A percentile compares a stretch with the other conserved stretches of the same genome.
phyloP scores from a whole-genome alignment of 805 yeast species.

The Kazachstania bromeliacearum region DNA sequence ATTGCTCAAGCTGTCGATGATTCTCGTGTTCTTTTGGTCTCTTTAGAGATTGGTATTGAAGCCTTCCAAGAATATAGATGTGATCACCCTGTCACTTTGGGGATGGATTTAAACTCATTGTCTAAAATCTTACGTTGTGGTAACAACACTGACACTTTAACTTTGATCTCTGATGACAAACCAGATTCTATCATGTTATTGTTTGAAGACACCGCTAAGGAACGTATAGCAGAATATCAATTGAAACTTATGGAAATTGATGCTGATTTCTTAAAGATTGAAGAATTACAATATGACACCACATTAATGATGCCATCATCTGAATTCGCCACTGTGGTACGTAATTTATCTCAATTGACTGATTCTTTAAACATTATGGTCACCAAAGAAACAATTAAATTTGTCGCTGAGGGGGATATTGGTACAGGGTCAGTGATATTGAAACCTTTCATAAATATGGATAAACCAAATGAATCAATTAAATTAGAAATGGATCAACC shows the following conservation, averaged over 20 bases:
- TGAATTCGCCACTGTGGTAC: constrained; percentile 81
- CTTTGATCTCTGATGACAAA: constrained; percentile 80
- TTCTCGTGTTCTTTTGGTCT: constrained; percentile 87
- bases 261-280: constrained; percentile 86
- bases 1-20: constrained; percentile 97
- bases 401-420: constrained; percentile 82
- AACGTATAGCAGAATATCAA: constrained; percentile 83
- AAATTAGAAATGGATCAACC: constrained; percentile 75
- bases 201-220: constrained; percentile 86
- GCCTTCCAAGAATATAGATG: constrained; percentile 91
- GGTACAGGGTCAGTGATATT: constrained; percentile 81
- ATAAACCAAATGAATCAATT: constrained; percentile 65
- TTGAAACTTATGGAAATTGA: constrained; percentile 94
- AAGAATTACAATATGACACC: constrained; percentile 86
- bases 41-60: constrained; percentile 76
- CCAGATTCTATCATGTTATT: constrained; percentile 73
- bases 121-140: constrained; percentile 87
- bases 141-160: constrained; percentile 77
- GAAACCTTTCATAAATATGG: constrained; percentile 76
- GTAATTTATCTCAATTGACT: constrained; percentile 78
- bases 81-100: constrained; percentile 86
- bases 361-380: constrained; percentile 81
- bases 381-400: constrained; percentile 86
- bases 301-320: constrained; percentile 77
- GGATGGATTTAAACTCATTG: constrained; percentile 81